Evolutionary conservation across 495 filamentous ascomycete species (phyloP).

Genomic region (Niebla homalea): DNA sequence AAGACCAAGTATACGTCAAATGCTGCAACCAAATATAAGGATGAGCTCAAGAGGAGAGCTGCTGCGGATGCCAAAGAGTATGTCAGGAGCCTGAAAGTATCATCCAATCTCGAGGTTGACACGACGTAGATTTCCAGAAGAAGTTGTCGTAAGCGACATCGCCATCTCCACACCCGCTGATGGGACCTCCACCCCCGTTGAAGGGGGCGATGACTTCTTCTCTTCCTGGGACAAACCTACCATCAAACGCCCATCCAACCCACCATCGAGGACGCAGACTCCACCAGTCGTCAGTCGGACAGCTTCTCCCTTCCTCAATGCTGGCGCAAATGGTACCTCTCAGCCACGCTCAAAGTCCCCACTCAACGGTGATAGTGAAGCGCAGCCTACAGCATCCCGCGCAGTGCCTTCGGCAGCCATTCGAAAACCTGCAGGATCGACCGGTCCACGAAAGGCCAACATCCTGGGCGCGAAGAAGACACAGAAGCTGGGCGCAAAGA

Average conservation of each 20-base stretch:
- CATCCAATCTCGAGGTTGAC: conserved; percentile 6
- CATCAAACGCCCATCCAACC: conserved; percentile 92
- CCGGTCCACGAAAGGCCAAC: conserved; percentile 60
- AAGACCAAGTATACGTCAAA: conserved; percentile 93
- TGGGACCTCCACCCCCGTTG: conserved; percentile 56
- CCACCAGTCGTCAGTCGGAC: conserved; percentile 75
- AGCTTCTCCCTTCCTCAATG: conserved; percentile 75
- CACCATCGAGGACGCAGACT: conserved; percentile 79
- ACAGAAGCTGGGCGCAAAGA: conserved; percentile 81
- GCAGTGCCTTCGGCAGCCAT: conserved; percentile 61
- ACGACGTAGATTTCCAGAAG: conserved; percentile 56
- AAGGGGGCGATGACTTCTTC: conserved; percentile 78
- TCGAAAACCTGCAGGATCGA: conserved; percentile 50
- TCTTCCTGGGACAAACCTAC: conserved; percentile 96
- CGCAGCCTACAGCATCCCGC: conserved; percentile 46
- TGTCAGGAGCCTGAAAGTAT: conserved; percentile 17
- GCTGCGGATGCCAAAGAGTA: conserved; percentile 71
- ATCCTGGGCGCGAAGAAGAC: conserved; percentile 84
- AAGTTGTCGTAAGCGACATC: conserved; percentile 74
- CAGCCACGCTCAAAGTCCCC: conserved; percentile 67
- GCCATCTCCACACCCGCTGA: conserved; percentile 44
- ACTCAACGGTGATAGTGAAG: conserved; percentile 40
- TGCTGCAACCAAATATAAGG: conserved; percentile 89
- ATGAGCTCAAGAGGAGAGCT: conserved; percentile 75
- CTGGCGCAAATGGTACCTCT: conserved; percentile 55